Conservation (phyloP, 495 filamentous ascomycete species). For the Daldinia decipiens region DNA sequence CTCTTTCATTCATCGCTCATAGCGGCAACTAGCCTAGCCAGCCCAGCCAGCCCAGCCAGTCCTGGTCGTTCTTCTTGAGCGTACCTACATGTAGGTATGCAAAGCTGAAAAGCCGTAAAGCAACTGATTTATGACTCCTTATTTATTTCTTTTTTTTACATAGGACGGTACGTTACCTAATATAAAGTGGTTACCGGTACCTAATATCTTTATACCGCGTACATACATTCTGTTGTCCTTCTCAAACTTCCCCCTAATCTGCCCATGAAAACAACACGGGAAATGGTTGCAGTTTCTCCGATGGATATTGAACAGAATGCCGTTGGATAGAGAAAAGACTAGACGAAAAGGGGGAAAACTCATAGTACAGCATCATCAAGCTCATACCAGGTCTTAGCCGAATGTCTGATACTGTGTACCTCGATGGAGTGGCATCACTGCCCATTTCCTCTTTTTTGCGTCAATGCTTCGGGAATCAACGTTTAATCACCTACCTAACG, state of each 20-base stretch:
- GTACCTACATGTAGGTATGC: too few species aligned
- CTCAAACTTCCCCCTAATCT: neutral
- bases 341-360: constrained; percentile 30
- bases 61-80: constrained; percentile 7
- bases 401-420: constrained; percentile 38
- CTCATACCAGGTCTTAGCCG: constrained; percentile 22
- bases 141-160: neutral
- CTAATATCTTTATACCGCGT: neutral
- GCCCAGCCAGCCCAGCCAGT: constrained; percentile 3
- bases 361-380: constrained; percentile 25
- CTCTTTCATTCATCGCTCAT: constrained; percentile 11
- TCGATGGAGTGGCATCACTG: constrained; percentile 13
- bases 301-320: constrained; percentile 17
- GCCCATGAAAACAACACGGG: constrained; percentile 5
- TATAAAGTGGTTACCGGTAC: neutral
- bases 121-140: neutral
- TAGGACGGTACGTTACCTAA: neutral
- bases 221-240: constrained; percentile 7
- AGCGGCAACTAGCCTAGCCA: constrained; percentile 16
- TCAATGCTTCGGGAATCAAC: constrained; percentile 29
- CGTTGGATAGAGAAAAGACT: constrained; percentile 11
- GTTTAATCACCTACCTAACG: constrained; percentile 18
- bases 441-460: constrained; percentile 24
- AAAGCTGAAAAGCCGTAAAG: neutral
- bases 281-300: constrained; percentile 36